Evolutionary conservation across 2,329 filamentous ascomycete genomes (phyloP), one percentile per base, ranked within the genome.

Genomic region (Fusarium sp.): DNA sequence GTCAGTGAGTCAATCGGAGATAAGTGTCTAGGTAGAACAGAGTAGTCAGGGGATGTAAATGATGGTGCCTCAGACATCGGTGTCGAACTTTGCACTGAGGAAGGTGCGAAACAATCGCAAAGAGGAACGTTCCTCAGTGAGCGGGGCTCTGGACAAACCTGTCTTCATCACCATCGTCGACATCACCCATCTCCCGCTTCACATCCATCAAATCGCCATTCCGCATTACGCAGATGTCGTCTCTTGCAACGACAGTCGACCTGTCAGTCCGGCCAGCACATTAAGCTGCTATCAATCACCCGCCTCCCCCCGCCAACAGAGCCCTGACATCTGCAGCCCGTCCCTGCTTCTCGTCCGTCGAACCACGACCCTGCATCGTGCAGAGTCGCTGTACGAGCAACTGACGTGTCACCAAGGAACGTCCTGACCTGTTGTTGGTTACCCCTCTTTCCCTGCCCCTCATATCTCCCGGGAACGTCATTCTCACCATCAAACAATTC

Each of bases 401-500:
- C 11, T 57, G 56, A 39, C 56, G 23, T 58, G 35, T 39, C 56
- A 39, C 34, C 25, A 14, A 10, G 2, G n/a, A 6, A 6, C 56
- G 14, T 5, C 16, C 18, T 25, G 10, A 13, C 2, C 20, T 32
- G 4, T 14, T 20, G 27, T 20, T 54, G 50, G 35, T 23, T 25
- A 16, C 14, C 54, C 6, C 23, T 11, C 20, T 6, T 30, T 25
- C 4, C 25, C n/a, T 16, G 6, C 10, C 57, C 37, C 18, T 60
- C 25, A 60, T 60, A 11, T 60, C 1, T 2, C 8, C 7, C 4
- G 1, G 32, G 13, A 20, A 4, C 5, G 6, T 11, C 10, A 6
- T 3, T 2, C 8, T 10, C 5, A n/a, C 16, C 68, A 81, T 76
- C 45, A 48, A 48, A 48, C 16, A 48, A 13, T 2, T 48, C 74